Base-by-base conservation (phyloP, 2,329 filamentous ascomycete genomes). In the Dissoconium aciculare region DNA sequence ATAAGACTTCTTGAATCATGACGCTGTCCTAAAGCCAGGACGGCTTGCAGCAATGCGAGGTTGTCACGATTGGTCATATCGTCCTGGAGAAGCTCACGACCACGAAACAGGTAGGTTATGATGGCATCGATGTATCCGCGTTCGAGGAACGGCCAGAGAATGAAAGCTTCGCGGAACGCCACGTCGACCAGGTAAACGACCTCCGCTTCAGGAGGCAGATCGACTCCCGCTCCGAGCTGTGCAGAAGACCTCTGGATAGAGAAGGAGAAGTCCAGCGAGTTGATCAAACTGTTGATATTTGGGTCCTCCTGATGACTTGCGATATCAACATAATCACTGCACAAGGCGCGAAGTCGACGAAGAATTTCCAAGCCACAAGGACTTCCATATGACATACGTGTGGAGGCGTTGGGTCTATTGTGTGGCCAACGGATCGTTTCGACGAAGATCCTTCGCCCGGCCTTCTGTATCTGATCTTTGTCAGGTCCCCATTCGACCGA, bases 81-180 rank as follows among this genome's bases (percentile, higher is more conserved):
- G 8, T 23, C 19, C 19, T 23, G 19, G 8, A 23, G 19, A 13
- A 35, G 30, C n/a, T 28, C 32, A 10, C 39, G 36, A 27, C 36
- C 33, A 16, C 38, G 36, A 17, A 40, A 40, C 2, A 15, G 25
- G 27, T 27, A 26, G 4, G 34, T 41, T 6, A 14, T 14, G 5
- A 33, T 37, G 9, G 24, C 23, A 13, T 43, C 33, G 13, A 38
- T 27, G 9, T 39, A 33, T 8, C 28, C 17, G 4, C 31, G 16
- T 12, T 38, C 34, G n/a, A 43, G 25, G 12, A 43, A 43, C 4
- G 35, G 41, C 36, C 34, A 41, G 2, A 41, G 27, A 13, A 27
- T 23, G 17, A 43, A 37, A 4, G 33, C 36, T 29, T 41, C 41
- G 10, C 25, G 28, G 14, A 41, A 35, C 11, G 41, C 39, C 5